Conservation (phyloP, 768 basidiomycete genomes). For the Boletus tylopilopsis region DNA sequence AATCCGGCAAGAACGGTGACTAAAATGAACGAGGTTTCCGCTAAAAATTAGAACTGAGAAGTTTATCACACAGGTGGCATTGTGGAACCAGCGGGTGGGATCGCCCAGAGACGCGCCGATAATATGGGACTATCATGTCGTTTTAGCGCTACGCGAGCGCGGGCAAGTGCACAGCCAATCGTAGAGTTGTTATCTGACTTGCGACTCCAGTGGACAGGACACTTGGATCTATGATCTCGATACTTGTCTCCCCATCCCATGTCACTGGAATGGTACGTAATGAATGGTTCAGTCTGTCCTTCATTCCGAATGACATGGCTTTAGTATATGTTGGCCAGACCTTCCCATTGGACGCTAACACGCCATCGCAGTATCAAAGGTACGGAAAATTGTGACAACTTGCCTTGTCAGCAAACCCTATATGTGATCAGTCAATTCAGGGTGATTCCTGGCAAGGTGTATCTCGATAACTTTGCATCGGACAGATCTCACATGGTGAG, state of each 20-base stretch:
- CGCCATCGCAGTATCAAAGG: conserved; percentile 44
- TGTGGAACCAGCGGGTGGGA: conserved; percentile 58
- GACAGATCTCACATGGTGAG: conserved; percentile 75
- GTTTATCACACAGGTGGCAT: conserved; percentile 45
- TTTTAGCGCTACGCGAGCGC: conserved; percentile 48
- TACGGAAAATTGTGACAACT: conserved; percentile 18
- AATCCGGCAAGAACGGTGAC: conserved; percentile 56
- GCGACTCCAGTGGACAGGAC: conserved; percentile 7
- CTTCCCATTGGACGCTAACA: conserved; percentile 33
- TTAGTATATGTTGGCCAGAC: conserved; percentile 46
- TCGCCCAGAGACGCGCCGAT: conserved; percentile 36
- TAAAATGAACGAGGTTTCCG: conserved; percentile 1
- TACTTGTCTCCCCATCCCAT: conserved; percentile 49
- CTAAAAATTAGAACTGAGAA: not conserved
- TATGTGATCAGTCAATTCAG: conserved; percentile 51
- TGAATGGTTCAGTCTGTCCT: not conserved
- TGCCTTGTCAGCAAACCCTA: conserved; percentile 1
- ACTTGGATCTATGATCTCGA: conserved; percentile 74
- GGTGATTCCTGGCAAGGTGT: conserved; percentile 49
- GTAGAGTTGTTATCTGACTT: not conserved
- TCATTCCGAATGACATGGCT: conserved; percentile 20
- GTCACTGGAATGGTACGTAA: conserved; percentile 44
- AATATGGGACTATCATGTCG: conserved; percentile 76
- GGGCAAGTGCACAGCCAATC: not conserved
- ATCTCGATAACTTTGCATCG: conserved; percentile 61